Evolutionary conservation across 2,329 filamentous ascomycete genomes (phyloP), one percentile per base, ranked within the genome.

Genomic region (Monilinia polystroma): DNA sequence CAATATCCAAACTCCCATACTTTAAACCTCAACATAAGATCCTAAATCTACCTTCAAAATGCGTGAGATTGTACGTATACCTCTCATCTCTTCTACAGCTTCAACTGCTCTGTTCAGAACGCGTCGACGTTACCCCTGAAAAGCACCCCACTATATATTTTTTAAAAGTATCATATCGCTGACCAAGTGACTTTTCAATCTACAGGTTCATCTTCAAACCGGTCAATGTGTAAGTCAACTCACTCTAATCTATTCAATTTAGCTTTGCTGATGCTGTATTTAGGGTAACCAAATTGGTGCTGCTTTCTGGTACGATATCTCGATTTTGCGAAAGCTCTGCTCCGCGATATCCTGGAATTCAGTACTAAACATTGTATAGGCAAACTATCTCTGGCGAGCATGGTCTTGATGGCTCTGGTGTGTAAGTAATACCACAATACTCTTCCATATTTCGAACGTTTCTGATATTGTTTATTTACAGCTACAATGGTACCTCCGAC

Each of bases 221-320:
- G 95, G 95, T 83, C 95, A 99, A 89, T 98, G 95, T 86, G 94
- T 97, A 88, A 84, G 89, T 87, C 66, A 51, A 70, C 65, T 14
- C n/a, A 51, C 52, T 67, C 55, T 51, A 16, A 12, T 45, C 32
- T 11, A n/a, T 35, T 18, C 38, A 43, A 55, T 64, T 56, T 68
- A 68, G 54, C 68, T n/a, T 35, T 64, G 16, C 69, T 74, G 55
- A 75, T 29, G 32, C 72, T 76, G 69, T 70, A n/a, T 8, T 76
- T 77, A 97, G 94, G 95, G 95, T 88, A 99, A 99, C 91, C 95
- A 99, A 92, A 97, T 98, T 77, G 95, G 95, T 94, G 95, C 95
- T 86, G 95, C 95, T 84, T 99, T 99, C 88, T 99, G 95, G 90
- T 92, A 83, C 75, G 87, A 84, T 73, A 67, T 69, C 65, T 66